phyloP scores from a whole-genome alignment of 208 protist genomes.

The Borovskyia barvae region DNA sequence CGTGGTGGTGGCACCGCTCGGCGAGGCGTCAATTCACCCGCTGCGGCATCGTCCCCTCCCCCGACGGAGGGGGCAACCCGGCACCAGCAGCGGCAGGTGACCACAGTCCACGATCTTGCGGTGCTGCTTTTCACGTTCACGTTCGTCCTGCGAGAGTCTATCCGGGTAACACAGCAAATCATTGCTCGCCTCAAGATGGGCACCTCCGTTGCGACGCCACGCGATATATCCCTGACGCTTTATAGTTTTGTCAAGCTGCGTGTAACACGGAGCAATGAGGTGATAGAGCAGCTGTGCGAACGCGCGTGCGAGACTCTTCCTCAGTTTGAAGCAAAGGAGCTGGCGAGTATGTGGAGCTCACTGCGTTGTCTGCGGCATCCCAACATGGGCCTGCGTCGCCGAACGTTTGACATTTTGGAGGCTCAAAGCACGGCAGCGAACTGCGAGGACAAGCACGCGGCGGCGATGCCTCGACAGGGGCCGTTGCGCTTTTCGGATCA shows the following conservation, averaged over 20 bases:
- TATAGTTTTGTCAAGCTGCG: constrained; percentile 79
- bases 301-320: constrained; percentile 47
- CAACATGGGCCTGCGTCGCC: constrained; percentile 10
- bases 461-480: not conserved
- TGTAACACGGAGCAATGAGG: constrained; percentile 45
- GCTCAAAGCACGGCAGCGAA: not conserved
- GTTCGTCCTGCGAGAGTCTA: constrained; percentile 73
- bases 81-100: constrained; percentile 33
- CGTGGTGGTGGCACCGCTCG: not conserved
- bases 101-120: constrained; percentile 73
- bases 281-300: constrained; percentile 64
- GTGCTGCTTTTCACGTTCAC: constrained; percentile 81
- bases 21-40: not conserved
- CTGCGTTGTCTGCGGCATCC: constrained; percentile 38
- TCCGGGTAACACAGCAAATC: constrained; percentile 80
- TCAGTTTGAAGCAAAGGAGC: constrained; percentile 59
- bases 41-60: not conserved
- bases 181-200: constrained; percentile 74
- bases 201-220: constrained; percentile 38
- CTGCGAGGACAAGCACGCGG: no score
- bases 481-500: constrained; percentile 22
- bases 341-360: constrained; percentile 74
- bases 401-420: constrained; percentile 13
- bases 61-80: not conserved
- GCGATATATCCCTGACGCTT: constrained; percentile 66